Conservation (phyloP, 2,329 filamentous ascomycete genomes). For the Trichothecium roseum region DNA sequence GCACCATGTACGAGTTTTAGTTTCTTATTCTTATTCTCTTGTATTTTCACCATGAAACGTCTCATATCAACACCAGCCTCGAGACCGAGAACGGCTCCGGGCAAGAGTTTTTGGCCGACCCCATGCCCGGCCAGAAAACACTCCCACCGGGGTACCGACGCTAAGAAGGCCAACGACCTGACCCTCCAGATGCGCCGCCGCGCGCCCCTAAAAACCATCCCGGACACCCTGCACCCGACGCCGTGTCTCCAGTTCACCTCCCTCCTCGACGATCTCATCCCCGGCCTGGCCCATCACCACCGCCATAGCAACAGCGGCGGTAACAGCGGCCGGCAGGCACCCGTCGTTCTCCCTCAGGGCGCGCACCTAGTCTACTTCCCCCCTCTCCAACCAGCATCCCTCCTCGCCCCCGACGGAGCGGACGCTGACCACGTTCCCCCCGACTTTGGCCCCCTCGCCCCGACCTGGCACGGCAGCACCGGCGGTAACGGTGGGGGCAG, state of each 20-base stretch:
- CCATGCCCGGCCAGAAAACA: too few relatives aligned
- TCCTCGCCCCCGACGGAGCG: conserved; percentile 72
- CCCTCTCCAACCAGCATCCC: conserved; percentile 47
- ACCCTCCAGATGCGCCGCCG: conserved; percentile 13
- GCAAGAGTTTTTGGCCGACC: too few relatives aligned
- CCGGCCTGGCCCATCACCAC: not conserved
- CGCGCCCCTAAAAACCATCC: conserved; percentile 20
- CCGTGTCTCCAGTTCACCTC: conserved; percentile 55
- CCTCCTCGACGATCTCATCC: conserved; percentile 47
- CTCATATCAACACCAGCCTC: conserved; percentile 1
- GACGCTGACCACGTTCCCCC: conserved; percentile 65
- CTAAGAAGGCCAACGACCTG: too few relatives aligned
- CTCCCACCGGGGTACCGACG: too few relatives aligned
- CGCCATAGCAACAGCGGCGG: too few relatives aligned
- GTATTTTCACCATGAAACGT: not conserved
- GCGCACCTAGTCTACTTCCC: conserved; percentile 88
- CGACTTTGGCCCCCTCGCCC: conserved; percentile 41
- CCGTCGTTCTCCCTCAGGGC: conserved; percentile 44
- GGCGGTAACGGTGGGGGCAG: conserved; percentile 28
- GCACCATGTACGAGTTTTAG: not conserved
- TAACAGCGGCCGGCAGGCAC: conserved; percentile 8
- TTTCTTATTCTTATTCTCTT: too few relatives aligned
- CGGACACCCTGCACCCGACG: conserved; percentile 42
- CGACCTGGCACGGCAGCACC: not conserved
- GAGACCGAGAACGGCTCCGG: too few relatives aligned